phyloP scores from a whole-genome alignment of 208 protist genomes.

The Leptomonas pyrrhocoris region DNA sequence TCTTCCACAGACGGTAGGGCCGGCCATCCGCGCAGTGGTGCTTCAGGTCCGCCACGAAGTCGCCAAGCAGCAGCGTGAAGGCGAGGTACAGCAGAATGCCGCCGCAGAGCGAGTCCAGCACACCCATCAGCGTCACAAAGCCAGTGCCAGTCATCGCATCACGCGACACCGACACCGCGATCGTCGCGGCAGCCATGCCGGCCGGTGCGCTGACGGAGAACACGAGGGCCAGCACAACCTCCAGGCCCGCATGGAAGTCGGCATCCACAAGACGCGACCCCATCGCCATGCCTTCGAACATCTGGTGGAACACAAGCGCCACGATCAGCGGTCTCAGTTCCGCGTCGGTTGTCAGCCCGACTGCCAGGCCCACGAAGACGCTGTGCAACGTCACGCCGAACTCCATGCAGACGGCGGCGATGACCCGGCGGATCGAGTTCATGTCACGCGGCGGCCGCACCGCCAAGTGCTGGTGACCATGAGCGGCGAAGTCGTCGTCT shows the following conservation, averaged over 20 bases:
- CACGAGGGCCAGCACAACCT: constrained; percentile 39
- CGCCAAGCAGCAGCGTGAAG: constrained; percentile 62
- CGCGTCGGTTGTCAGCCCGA: constrained; percentile 52
- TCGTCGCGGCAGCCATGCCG: constrained; percentile 41
- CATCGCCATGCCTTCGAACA: constrained; percentile 77
- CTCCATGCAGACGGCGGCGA: constrained; percentile 47
- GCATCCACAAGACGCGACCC: constrained; percentile 68
- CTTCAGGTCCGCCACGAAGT: constrained; percentile 52
- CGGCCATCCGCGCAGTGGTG: constrained; percentile 29
- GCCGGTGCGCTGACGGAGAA: constrained; percentile 57
- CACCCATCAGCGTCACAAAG: constrained; percentile 46
- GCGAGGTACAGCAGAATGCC: constrained; percentile 78
- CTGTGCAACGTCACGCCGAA: constrained; percentile 64
- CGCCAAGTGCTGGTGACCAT: constrained; percentile 38
- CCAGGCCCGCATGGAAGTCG: constrained; percentile 36
- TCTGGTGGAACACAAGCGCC: constrained; percentile 73
- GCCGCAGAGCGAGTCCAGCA: constrained; percentile 61
- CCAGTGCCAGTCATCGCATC: constrained; percentile 35
- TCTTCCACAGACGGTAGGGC: constrained; percentile 1
- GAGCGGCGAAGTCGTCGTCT: constrained; percentile 12
- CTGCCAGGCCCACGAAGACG: constrained; percentile 65
- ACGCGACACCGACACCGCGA: constrained; percentile 31
- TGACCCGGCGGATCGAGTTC: constrained; percentile 26
- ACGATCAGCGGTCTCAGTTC: constrained; percentile 57
- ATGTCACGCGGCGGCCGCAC: constrained; percentile 31